Base-by-base conservation (phyloP, 2,329 filamentous ascomycete species). In the Ascochyta lentis region DNA sequence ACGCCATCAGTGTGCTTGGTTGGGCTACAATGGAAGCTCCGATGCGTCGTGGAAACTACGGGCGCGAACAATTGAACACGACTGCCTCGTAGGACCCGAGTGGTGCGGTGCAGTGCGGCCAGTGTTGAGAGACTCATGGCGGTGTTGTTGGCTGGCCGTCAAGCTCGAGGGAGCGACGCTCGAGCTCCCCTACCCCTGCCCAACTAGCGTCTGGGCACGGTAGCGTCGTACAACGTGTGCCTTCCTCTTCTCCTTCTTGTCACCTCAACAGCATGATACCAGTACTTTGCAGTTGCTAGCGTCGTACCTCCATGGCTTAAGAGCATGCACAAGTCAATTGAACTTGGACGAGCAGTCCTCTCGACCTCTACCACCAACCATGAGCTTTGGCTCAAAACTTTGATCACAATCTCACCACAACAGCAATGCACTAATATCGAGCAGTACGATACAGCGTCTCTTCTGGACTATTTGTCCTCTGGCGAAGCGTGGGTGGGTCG, bases 1-100 rank as follows among this genome's bases (percentile, higher is more conserved):
- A 87, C 84, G 3, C 85, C 85, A 74, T 86, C 84, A 15, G 82
- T 85, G 15, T 54, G 63, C 35, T 57, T 66, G 13, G 37, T 15
- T 8, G 56, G 41, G 61, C 63, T 73, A 51, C 63, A 59, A 38
- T 69, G 71, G 50, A 75, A 69, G 22, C 41, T 50, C 19, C 68
- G 60, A 38, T 22, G 53, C 26, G 49, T 42, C 29, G 16, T 40
- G 24, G 56, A 41, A 9, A 47, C 13, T 13, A 22, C 34, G 5
- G 23, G n/a, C 27, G 48, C 16, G 6, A 26, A 22, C 16, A 34
- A 31, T 34, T 42, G 39, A 27, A 27, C 13, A 31, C 48, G 61
- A 38, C 56, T 53, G 54, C 37, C 51, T 47, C 49, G 49, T 16
- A 54, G 22, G 7, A 29, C 16, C 24, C 45, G 45, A 13, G 45